Evolutionary conservation across 2,329 filamentous ascomycete genomes (phyloP), one percentile per base, ranked within the genome.

Genomic region (Microcyclospora pomicola): DNA sequence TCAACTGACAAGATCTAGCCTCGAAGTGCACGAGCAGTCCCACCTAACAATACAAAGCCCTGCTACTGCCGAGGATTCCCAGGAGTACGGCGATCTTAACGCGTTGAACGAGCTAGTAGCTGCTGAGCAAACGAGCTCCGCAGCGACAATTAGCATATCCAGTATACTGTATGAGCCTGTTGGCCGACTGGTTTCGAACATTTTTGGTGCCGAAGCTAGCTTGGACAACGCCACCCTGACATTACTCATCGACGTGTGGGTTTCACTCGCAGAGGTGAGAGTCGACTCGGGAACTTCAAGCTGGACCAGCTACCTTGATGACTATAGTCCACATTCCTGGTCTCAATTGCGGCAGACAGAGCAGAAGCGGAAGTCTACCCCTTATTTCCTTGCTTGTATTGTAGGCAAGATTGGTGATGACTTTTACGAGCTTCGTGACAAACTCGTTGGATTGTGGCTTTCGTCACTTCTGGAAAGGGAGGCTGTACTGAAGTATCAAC

Each of bases 31-130:
- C 37, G 33, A 38, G 42, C 40, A 46, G 42, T 33, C 38, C 35
- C 28, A 31, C 14, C 27, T 44, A n/a, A 37, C 52, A n/a, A 38
- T 41, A 11, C 50, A 62, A 16, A 48, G 47, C 5, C 59, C 63
- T 31, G 37, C 46, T 14, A 45, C 37, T 10, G 70, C 64, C 38
- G 73, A 77, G 37, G 75, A 79, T 37, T 78, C 74, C 44, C 75
- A 79, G 51, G 74, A 78, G 34, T 78, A 75, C 48, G 74, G 74
- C 24, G 72, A 75, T 42, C 73, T 68, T 59, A 60, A 66, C 15
- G 72, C 64, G 14, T 59, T 77, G 35, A 67, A 72, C 40, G 67
- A 69, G 27, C 38, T 51, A 9, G 30, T 15, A 9, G 30, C 30
- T 31, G 14, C 30, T 31, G 12, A 31, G 9, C 12, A 6, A n/a